Evolutionary conservation across 2,329 filamentous ascomycete genomes (phyloP), one percentile per base, ranked within the genome.

Genomic region (Cordyceps cicadae): DNA sequence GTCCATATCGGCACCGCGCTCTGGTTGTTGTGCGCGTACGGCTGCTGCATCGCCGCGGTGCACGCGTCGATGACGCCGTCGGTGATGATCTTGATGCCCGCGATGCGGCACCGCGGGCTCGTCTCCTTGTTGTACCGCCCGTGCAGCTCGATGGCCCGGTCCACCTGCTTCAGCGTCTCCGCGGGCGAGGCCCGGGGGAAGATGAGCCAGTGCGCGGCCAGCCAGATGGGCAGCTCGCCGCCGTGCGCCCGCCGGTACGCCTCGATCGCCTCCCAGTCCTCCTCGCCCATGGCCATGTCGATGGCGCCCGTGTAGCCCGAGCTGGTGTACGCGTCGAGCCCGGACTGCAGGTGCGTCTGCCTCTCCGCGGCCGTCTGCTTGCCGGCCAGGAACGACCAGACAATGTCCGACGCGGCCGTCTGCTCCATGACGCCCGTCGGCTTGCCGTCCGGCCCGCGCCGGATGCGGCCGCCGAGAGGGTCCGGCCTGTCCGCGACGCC

Each of bases 1-100:
- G 77, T 76, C 84, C 84, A 87, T 55, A 85, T 76, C 0, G 82
- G 77, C 2, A 79, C n/a, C n/a, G n/a, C n/a, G n/a, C n/a, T n/a
- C n/a, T n/a, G n/a, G n/a, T n/a, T n/a, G n/a, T n/a, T n/a, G n/a
- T n/a, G n/a, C n/a, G n/a, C n/a, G n/a, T n/a, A 87, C n/a, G n/a
- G n/a, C n/a, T n/a, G n/a, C n/a, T n/a, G n/a, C n/a, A n/a, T n/a
- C n/a, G n/a, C n/a, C n/a, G n/a, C n/a, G n/a, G n/a, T n/a, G n/a
- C n/a, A n/a, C n/a, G n/a, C n/a, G n/a, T n/a, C n/a, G n/a, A n/a
- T n/a, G n/a, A n/a, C n/a, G n/a, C n/a, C n/a, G n/a, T n/a, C n/a
- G n/a, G n/a, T n/a, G n/a, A n/a, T n/a, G n/a, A n/a, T n/a, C n/a
- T n/a, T n/a, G n/a, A n/a, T n/a, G n/a, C n/a, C n/a, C n/a, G n/a